Evolutionary conservation across 768 basidiomycete species (phyloP), one percentile per base, ranked within the genome.

Genomic region (Scleroderma citrinum): DNA sequence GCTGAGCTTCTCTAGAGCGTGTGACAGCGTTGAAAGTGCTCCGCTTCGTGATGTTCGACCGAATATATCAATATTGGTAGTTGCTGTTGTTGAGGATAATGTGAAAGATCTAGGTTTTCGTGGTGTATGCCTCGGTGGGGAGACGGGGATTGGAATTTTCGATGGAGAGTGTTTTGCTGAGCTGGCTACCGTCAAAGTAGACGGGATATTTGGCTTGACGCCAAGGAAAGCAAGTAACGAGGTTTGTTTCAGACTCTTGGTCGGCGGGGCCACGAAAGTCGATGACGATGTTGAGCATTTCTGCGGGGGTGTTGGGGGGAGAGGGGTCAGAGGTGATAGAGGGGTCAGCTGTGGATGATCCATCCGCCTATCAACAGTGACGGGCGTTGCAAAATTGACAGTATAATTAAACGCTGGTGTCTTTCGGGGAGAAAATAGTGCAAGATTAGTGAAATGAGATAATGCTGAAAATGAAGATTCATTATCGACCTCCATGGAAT

Each of bases 1-100:
- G 23, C 74, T 72, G n/a, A 89, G 71, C 58, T 82, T 85, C 59
- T 87, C 81, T 23, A 90, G 67, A 3, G 87, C 87, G 52, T 73
- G 75, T 8, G 83, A 79, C 13, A 89, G 69, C 5, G 76, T 84
- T 5, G 80, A 78, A n/a, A 89, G 63, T 0, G 83, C 77, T 4
- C 78, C 56, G 11, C 58, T 56, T 0, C 46, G 46, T 30, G 56
- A 43, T 5, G 46, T 32, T 21, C 31, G 34, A 13, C 46, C 49
- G 24, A 56, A 30, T 29, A 41, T 43, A 7, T 36, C 49, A 12
- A 30, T 16, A 20, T 44, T 45, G 19, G 34, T 13, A 1, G 37
- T 45, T 12, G 35, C 40, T 35, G 17, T 12, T 5, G 48, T 57
- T 10, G 39, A 44, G 1, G 54, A 43, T 32, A 49, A 48, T 7